Evolutionary conservation across 1,284 basidiomycete species (phyloP), one percentile per base, ranked within the genome.

Genomic region (Phellopilus nigrolimitatus): DNA sequence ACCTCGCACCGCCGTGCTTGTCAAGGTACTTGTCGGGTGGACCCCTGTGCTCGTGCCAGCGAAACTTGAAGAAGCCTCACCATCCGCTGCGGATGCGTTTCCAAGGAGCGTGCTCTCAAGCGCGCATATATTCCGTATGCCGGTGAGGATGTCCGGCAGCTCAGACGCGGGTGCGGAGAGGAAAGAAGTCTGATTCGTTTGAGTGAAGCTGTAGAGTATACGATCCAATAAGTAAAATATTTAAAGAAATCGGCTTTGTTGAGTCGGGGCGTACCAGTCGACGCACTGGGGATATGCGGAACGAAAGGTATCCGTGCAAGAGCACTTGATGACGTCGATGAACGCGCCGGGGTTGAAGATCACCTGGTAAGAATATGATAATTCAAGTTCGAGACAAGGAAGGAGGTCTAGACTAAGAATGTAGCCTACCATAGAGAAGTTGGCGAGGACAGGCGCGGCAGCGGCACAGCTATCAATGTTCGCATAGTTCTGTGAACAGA

Each of bases 241-340:
- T 34, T n/a, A 38, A 46, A 52, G 31, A 49, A 7, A 40, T 21
- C 38, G 33, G 25, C 25, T 19, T 15, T n/a, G 30, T 30, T 7
- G 45, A 47, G 40, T 12, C 43, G 19, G 28, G 39, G 63, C 72
- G 42, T 55, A 82, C 80, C 84, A 86, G 59, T 86, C 82, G 22
- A 80, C 77, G 58, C 84, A 88, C 69, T 86, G 81, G 27, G 83
- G 82, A 61, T 78, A 84, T 10, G 70, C 74, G 36, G 79, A 69
- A 61, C 79, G 75, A 66, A 85, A 84, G 0, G 80, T 83, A 56
- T 84, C 80, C 5, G 75, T 72, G 60, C 84, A 88, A 2, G 82
- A 74, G 63, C 84, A 86, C 62, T 79, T 73, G 62, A 86, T 83
- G 30, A 82, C 71, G 58, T 75, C 72, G 53, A 82, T 70, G 64